Evolutionary conservation across 129 eudicot species (phyloP).

Genomic region (Centella asiatica): DNA sequence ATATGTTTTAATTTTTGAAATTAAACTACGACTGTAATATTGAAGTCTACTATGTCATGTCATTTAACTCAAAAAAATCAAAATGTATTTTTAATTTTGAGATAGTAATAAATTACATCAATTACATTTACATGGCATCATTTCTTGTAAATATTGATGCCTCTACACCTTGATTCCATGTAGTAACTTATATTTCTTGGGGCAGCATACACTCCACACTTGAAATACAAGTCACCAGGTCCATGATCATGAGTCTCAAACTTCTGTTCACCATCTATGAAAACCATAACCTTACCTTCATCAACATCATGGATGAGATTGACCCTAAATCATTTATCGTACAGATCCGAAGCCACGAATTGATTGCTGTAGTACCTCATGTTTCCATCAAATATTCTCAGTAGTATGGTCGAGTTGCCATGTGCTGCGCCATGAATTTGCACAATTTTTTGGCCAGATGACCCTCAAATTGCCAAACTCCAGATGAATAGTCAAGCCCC

Average conservation of each 20-base stretch:
- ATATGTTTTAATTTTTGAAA: too few species aligned
- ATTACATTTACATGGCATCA: neutral
- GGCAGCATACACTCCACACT: constrained; percentile 47
- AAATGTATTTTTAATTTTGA: too few species aligned
- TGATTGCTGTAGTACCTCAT: constrained; percentile 25
- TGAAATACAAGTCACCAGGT: constrained; percentile 33
- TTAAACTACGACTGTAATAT: too few species aligned
- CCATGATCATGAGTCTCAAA: constrained; percentile 32
- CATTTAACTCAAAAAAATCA: too few species aligned
- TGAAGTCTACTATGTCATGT: too few species aligned
- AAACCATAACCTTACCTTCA: constrained; percentile 27
- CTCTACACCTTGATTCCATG: constrained; percentile 48
- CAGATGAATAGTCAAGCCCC: constrained; percentile 43
- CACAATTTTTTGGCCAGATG: constrained; percentile 38
- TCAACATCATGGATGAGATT: constrained; percentile 40
- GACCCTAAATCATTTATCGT: constrained; percentile 40
- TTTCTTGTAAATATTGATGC: constrained; percentile 30
- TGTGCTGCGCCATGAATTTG: constrained; percentile 44
- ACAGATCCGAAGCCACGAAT: constrained; percentile 23
- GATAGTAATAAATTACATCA: too few species aligned
- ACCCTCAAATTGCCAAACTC: constrained; percentile 55
- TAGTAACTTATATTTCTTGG: constrained; percentile 23
- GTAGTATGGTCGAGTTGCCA: constrained; percentile 4
- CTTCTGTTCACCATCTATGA: constrained; percentile 21
- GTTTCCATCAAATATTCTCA: constrained; percentile 20